Base-by-base conservation (phyloP, 2,329 filamentous ascomycete genomes). In the Hypomyces rosellus region DNA sequence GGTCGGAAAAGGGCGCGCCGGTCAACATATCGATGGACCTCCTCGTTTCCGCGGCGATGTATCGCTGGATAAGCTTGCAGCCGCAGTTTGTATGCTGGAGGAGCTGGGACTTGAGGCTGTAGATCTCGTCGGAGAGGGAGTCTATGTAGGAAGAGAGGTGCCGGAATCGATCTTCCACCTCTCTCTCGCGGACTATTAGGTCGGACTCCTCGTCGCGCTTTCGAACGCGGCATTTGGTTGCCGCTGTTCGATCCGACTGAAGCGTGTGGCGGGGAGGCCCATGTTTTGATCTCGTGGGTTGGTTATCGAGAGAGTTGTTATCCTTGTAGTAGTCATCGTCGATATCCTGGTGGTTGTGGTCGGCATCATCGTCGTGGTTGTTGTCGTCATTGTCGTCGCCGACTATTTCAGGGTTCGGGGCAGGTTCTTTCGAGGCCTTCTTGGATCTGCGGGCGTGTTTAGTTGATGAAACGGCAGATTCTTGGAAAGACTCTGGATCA, bases 231-330 rank as follows among this genome's bases (percentile, higher is more conserved):
- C 63, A 66, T 45, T 64, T 65, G 11, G 61, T 66, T 16, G 63
- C 63, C 8, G 63, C 63, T 18, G 64, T 57, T 46, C 63, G 57
- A 46, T 66, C 65, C 9, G 63, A 63, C 51, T 65, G 63, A 18
- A 66, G 55, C 33, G 63, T 60, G 11, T 56, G 61, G 39, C 57
- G 54, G 13, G 60, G 58, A 12, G 57, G 55, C 11, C 25, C 9
- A 11, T n/a, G n/a, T n/a, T n/a, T n/a, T n/a, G 25, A 11, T 7
- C 8, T 30, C 8, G 6, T 11, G 25, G 25, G 2, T 30, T 30
- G 25, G 8, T 30, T 30, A 30, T 30, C 25, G 25, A 30, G 8
- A 2, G 59, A 54, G 12, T 59, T 57, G 13, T 59, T 55, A n/a
- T 61, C 58, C 13, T 55, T 44, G 11, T 57, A n/a, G 36, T 38